Base-by-base conservation (phyloP, 345 rosid genomes). In the Cardiospermum halicacabum region DNA sequence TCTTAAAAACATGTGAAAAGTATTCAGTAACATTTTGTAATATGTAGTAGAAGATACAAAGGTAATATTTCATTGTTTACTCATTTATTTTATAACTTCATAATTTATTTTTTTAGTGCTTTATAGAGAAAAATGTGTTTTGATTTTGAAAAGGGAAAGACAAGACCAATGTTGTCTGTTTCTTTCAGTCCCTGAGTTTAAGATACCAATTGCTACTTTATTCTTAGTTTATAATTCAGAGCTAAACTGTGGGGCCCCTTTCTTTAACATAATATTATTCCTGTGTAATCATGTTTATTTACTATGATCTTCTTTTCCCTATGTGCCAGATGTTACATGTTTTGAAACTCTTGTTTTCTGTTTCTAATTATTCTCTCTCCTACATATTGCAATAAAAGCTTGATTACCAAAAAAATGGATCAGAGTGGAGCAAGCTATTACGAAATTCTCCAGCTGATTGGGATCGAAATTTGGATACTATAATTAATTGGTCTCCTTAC, bases 401-500 rank as follows among this genome's bases (percentile, higher is more conserved):
- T 66, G 97, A 88, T 79, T 92, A 80, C 65, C 83, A 82, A 75
- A 79, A 80, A 78, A 72, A 65, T 59, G 87, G 62, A 39, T 36
- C 24, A n/a, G 85, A 78, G 48, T 92, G 96, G 93, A 78, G 67
- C 65, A 79, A 73, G 77, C 69, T 86, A 60, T 24, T 58, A 26
- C 82, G 93, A 51, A 75, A 77, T 69, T 75, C 92, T 62, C 53
- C 58, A 22, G 55, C 25, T 64, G 96, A 85, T 76, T 92, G 96
- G 96, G 57, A 70, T 60, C 84, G 58, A 74, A 92, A 85, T 73
- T 72, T 80, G 51, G 86, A 84, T 69, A 84, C 96, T 11, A 82
- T 89, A 39, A 36, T 79, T 64, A 82, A 79, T 25, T 92, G 98
- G 98, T 89, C 96, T 61, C 96, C 98, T 21, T 89, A 85, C 71